Evolutionary conservation across 2,329 filamentous ascomycete species (phyloP).

Genomic region (Mycogone perniciosa): DNA sequence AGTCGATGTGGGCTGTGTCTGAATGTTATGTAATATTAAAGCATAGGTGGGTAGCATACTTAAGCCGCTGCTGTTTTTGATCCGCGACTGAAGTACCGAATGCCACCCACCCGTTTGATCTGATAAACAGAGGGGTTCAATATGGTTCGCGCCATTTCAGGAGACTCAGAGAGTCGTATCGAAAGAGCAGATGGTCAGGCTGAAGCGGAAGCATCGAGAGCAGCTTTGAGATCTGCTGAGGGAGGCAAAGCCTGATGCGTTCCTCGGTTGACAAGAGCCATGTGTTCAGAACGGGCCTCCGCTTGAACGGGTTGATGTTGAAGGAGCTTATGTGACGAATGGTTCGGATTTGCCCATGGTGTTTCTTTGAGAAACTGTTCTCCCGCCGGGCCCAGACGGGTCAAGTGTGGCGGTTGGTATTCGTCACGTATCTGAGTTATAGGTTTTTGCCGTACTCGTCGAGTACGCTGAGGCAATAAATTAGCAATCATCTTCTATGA

Average conservation of each 20-base stretch:
- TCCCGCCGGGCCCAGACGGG: conserved; percentile 58
- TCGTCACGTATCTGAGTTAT: conserved; percentile 39
- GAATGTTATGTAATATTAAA: conserved; percentile 5
- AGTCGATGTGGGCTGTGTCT: neutral
- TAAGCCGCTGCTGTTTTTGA: conserved; percentile 31
- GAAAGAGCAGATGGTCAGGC: conserved; percentile 22
- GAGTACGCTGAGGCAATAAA: conserved; percentile 26
- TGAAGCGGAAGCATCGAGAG: conserved; percentile 19
- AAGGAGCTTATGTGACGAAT: conserved; percentile 56
- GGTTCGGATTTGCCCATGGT: conserved; percentile 86
- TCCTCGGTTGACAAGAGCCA: conserved; percentile 16
- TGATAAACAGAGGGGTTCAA: conserved; percentile 27
- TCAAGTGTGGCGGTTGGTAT: conserved; percentile 42
- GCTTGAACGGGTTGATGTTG: conserved; percentile 28
- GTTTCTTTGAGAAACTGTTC: conserved; percentile 86
- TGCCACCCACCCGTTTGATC: conserved; percentile 28
- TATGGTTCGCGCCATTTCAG: conserved; percentile 37
- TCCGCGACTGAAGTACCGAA: conserved; percentile 26
- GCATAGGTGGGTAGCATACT: conserved; percentile 7
- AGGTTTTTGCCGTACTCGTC: conserved; percentile 31
- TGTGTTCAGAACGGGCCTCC: conserved; percentile 14
- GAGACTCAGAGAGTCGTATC: conserved; percentile 32
- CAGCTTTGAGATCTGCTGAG: conserved; percentile 19
- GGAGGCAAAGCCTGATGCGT: conserved; percentile 16
- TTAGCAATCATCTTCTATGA: conserved; percentile 14